These are phyloP conservation scores for Podila clonocystis DNA, from an alignment of 192 early-diverging fungal genomes.

Conservation along the genomic window DNA sequence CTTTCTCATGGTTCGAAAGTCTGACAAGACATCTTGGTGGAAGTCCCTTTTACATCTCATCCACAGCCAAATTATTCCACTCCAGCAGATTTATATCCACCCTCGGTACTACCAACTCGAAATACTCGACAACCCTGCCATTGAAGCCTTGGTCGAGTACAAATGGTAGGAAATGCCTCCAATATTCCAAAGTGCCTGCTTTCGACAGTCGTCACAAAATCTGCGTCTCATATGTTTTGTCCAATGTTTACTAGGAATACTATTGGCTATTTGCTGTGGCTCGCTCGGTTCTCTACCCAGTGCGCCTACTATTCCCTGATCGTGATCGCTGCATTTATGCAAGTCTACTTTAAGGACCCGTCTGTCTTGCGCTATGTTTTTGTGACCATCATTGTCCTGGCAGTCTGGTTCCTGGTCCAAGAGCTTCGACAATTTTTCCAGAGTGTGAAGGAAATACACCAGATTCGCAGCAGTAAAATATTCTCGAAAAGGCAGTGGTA, in stretches of 20 bases:
- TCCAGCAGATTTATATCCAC: neutral
- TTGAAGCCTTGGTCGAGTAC: slow-evolving; percentile 29
- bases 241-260: neutral
- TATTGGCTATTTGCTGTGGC: neutral
- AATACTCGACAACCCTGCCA: slow-evolving; percentile 25
- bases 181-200: neutral
- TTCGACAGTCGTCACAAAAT: neutral
- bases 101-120: slow-evolving; percentile 2
- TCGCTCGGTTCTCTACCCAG: neutral
- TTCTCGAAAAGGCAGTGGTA: neutral
- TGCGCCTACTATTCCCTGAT: neutral
- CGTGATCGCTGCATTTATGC: neutral
- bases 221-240: neutral
- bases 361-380: neutral
- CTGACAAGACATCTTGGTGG: neutral
- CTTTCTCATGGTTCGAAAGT: too few relatives aligned
- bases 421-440: neutral
- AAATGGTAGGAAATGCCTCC: slow-evolving; percentile 12
- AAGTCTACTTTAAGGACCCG: neutral
- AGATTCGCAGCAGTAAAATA: neutral
- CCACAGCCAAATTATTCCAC: neutral
- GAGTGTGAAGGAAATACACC: neutral
- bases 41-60: slow-evolving; percentile 3
- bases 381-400: neutral
- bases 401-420: neutral